Base-by-base conservation (phyloP, 1,284 basidiomycete species). In the Melampsora americana region DNA sequence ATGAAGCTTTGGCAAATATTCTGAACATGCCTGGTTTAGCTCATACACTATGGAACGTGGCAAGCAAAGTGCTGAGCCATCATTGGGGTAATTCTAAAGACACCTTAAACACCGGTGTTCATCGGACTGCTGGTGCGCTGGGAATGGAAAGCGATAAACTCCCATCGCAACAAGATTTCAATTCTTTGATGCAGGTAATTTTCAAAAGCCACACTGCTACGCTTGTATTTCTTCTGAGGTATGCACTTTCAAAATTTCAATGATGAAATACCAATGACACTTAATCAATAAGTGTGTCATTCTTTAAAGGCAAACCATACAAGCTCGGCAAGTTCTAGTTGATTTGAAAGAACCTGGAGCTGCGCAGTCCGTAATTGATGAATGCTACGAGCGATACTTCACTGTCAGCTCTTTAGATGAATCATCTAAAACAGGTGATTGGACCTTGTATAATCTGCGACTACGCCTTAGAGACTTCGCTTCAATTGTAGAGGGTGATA, bases 381-480 rank as follows among this genome's bases (percentile, higher is more conserved):
- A 53, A 53, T 20, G 18, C 4, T 53, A 53, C 16, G 50, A 53
- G 50, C 18, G 16, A 20, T 12, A 53, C 23, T 53, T 53, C 50
- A 53, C 50, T 14, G 9, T 20, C 1, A 53, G 16, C 18, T 53
- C 50, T 6, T 20, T 53, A 20, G 7, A 1, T 20, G 50, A 5
- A 11, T 20, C 50, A 20, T 12, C 1, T 14, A n/a, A 48, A 48
- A n/a, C 46, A 14, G 2, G 46, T 14, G 46, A 48, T n/a, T 14
- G 2, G 14, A n/a, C 46, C 14, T n/a, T 48, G 14, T 48, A 48
- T 48, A 69, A 69, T 30, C 67, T 69, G 46, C 44, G 39, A 28
- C 35, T 32, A 16, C 26, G 23, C 2, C 32, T 56, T 14, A 23
- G 46, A 20, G 30, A 69, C 20, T 69, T 69, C 39, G 48, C 12